Evolutionary conservation across 2,329 filamentous ascomycete genomes (phyloP).

Genomic region (Fusarium coffeatum): DNA sequence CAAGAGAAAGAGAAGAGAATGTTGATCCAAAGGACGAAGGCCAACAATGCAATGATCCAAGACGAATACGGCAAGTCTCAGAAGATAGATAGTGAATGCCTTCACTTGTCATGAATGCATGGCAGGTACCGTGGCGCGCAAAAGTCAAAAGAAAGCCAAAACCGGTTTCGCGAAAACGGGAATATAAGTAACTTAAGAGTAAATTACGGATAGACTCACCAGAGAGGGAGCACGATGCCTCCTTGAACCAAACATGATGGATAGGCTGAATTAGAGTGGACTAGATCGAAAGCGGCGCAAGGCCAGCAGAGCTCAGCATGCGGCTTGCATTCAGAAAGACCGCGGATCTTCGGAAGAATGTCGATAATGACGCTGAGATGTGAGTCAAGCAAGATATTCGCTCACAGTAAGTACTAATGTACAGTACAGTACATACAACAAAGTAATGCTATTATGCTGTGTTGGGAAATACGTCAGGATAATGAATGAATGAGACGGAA

Average conservation of each 20-base stretch:
- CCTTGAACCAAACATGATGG: slow-evolving; percentile 64
- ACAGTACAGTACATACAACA: not conserved
- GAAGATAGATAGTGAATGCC: slow-evolving; percentile 6
- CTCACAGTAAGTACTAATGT: slow-evolving; percentile 11
- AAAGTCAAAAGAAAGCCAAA: slow-evolving; percentile 43
- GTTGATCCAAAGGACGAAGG: slow-evolving; percentile 1
- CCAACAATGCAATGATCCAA: slow-evolving; percentile 4
- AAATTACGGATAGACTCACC: slow-evolving; percentile 55
- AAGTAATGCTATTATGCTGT: slow-evolving; percentile 7
- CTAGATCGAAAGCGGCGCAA: slow-evolving; percentile 39
- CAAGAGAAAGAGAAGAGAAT: not conserved
- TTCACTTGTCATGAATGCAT: slow-evolving; percentile 6
- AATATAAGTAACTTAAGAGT: slow-evolving; percentile 7
- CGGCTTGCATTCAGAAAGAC: slow-evolving; percentile 37
- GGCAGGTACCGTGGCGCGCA: slow-evolving; percentile 25
- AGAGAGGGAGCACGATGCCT: slow-evolving; percentile 61
- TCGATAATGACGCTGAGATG: slow-evolving; percentile 18
- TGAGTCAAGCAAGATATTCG: slow-evolving; percentile 20
- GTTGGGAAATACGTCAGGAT: slow-evolving; percentile 4
- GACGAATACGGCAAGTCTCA: slow-evolving; percentile 9
- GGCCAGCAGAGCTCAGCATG: slow-evolving; percentile 37
- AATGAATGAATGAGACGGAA: slow-evolving; percentile 19
- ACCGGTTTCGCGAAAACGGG: slow-evolving; percentile 31
- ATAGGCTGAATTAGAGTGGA: slow-evolving; percentile 15
- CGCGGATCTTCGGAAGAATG: slow-evolving; percentile 13